phyloP scores from a whole-genome alignment of 495 filamentous ascomycete species.

The Choiromyces venosus region DNA sequence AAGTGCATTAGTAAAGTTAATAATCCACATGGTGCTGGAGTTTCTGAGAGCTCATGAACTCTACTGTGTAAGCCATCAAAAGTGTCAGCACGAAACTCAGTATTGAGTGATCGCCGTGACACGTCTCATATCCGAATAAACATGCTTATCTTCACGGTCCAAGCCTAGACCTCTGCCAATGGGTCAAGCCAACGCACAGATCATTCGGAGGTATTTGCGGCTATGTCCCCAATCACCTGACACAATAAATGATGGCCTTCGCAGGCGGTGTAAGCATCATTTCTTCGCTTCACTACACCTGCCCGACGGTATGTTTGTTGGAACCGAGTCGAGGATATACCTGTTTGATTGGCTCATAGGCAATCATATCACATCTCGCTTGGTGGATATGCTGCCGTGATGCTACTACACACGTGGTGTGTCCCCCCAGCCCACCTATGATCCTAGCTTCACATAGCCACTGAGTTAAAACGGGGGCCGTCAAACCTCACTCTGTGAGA shows the following conservation, averaged over 20 bases:
- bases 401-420: neutral
- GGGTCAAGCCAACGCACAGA: slow-evolving; percentile 22
- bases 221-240: slow-evolving; percentile 16
- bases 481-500: neutral
- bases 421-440: neutral
- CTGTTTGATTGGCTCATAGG: neutral
- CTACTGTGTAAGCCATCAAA: neutral
- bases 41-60: neutral
- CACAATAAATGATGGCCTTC: neutral
- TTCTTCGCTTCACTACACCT: slow-evolving; percentile 21
- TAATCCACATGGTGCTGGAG: neutral
- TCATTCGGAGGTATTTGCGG: slow-evolving; percentile 21
- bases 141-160: slow-evolving; percentile 21
- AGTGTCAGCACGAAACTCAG: slow-evolving; percentile 6
- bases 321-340: slow-evolving; percentile 6
- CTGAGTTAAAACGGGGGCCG: neutral
- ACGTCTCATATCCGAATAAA: slow-evolving; percentile 10
- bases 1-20: neutral
- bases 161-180: slow-evolving; percentile 3
- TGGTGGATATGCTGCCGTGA: neutral
- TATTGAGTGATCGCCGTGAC: slow-evolving; percentile 13
- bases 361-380: neutral
- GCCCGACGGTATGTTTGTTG: slow-evolving; percentile 21
- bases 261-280: slow-evolving; percentile 16
- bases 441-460: neutral